Conservation (phyloP, 2,329 filamentous ascomycete genomes). For the Trichoderma lentiforme region DNA sequence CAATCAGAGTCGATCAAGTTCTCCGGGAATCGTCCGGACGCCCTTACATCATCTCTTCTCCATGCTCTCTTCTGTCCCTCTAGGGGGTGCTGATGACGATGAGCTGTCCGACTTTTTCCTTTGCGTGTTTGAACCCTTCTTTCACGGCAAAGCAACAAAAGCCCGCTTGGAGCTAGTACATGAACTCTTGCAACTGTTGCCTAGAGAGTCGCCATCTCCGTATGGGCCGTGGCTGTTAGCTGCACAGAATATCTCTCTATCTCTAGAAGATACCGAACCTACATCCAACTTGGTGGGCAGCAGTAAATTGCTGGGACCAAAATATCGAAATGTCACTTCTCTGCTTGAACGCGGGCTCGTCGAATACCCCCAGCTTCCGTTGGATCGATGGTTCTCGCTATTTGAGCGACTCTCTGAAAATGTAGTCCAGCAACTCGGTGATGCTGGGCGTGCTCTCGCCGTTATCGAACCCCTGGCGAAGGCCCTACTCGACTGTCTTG, state of each 20-base stretch:
- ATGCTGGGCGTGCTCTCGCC: conserved; percentile 62
- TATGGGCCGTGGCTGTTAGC: conserved; percentile 52
- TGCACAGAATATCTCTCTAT: conserved; percentile 43
- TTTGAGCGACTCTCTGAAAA: conserved; percentile 55
- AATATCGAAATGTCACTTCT: conserved; percentile 66
- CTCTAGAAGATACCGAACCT: conserved; percentile 33
- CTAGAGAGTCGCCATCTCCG: conserved; percentile 43
- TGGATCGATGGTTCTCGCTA: conserved; percentile 49
- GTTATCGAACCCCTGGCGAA: conserved; percentile 70
- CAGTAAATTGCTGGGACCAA: conserved; percentile 55
- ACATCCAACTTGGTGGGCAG: conserved; percentile 24
- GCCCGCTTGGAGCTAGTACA: conserved; percentile 45
- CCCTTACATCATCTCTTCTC: conserved; percentile 65
- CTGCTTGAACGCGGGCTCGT: conserved; percentile 63
- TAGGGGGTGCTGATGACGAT: conserved; percentile 47
- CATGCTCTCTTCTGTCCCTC: conserved; percentile 52
- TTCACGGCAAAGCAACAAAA: conserved; percentile 46
- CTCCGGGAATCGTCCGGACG: conserved; percentile 49
- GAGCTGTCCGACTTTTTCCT: conserved; percentile 45
- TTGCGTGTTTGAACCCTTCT: conserved; percentile 56
- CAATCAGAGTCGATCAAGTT: conserved; percentile 49
- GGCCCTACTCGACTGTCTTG: conserved; percentile 40
- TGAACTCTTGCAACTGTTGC: conserved; percentile 50
- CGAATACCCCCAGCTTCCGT: conserved; percentile 46
- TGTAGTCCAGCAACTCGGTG: conserved; percentile 61